Evolutionary conservation across 192 early-diverging fungal species (phyloP).

Genomic region (Thamnidium elegans): DNA sequence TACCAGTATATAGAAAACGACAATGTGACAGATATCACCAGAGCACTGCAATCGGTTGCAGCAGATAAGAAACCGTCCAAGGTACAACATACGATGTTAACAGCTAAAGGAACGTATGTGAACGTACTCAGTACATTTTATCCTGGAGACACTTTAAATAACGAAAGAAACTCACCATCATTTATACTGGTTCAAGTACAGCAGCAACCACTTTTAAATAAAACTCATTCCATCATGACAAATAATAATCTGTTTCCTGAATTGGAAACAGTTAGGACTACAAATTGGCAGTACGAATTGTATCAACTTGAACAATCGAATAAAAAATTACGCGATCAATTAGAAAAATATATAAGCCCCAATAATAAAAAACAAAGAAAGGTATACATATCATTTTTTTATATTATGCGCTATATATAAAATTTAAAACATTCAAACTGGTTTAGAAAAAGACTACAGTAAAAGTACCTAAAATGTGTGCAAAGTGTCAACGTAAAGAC

Average conservation of each 20-base stretch:
- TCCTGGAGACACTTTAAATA: conserved; percentile 32
- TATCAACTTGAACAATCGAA: conserved; percentile 51
- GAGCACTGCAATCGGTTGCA: conserved; percentile 25
- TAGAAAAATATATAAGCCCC: conserved; percentile 36
- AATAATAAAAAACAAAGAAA: conserved; percentile 32
- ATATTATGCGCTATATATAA: too few species aligned
- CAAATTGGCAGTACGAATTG: conserved; percentile 32
- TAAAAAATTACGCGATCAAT: conserved; percentile 53
- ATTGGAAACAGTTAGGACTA: conserved; percentile 23
- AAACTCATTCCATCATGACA: not conserved
- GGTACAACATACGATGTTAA: conserved; percentile 37
- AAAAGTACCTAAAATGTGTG: conserved; percentile 25
- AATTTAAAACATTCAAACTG: too few species aligned
- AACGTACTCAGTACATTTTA: conserved; percentile 39
- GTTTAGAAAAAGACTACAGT: conserved; percentile 3
- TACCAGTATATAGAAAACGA: conserved; percentile 38
- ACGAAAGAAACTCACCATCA: conserved; percentile 23
- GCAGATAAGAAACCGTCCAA: conserved; percentile 20
- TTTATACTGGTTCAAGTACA: conserved; percentile 32
- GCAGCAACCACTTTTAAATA: too few species aligned
- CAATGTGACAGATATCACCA: conserved; percentile 33
- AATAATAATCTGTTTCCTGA: conserved; percentile 25
- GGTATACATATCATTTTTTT: too few species aligned
- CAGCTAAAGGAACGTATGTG: conserved; percentile 38
- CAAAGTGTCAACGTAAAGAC: conserved; percentile 25